These are phyloP conservation scores for Metarhizium robertsii DNA, from an alignment of 2,329 filamentous ascomycete species.

Conservation along the genomic window DNA sequence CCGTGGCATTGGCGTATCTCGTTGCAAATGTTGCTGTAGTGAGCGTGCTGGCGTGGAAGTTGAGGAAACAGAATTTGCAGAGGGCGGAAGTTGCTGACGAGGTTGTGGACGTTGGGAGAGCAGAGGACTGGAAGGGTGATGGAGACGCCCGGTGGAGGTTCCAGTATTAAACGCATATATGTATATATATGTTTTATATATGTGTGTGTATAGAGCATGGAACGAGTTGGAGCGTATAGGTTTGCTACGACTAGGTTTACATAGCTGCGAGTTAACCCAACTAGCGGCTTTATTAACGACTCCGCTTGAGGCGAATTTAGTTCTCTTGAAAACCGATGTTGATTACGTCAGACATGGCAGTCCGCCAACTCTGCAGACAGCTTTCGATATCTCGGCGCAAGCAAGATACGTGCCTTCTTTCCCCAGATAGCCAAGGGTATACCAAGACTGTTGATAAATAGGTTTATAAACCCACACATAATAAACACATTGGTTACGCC, in stretches of 20 bases:
- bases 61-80: slow-evolving; percentile 48
- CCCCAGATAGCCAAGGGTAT: slow-evolving; percentile 23
- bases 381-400: neutral
- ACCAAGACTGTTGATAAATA: slow-evolving; percentile 14
- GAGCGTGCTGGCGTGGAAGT: slow-evolving; percentile 37
- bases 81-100: slow-evolving; percentile 34
- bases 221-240: too few relatives aligned
- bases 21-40: slow-evolving; percentile 48
- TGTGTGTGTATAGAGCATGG: too few relatives aligned
- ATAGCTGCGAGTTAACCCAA: too few relatives aligned
- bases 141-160: slow-evolving; percentile 59
- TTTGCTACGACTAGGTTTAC: too few relatives aligned
- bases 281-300: too few relatives aligned
- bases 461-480: slow-evolving; percentile 13
- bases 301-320: too few relatives aligned
- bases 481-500: slow-evolving; percentile 21
- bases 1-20: slow-evolving; percentile 56
- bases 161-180: slow-evolving; percentile 31
- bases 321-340: too few relatives aligned
- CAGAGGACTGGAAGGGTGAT: slow-evolving; percentile 51
- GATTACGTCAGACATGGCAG: too few relatives aligned
- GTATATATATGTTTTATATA: neutral
- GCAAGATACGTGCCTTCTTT: slow-evolving; percentile 11
- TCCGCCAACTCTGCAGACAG: too few relatives aligned
- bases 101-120: slow-evolving; percentile 38